Percentiles rank a stretch among this genome's conserved stretches.
Conservation (phyloP, 148 eudicot genomes). For the Camellia granthamiana region DNA sequence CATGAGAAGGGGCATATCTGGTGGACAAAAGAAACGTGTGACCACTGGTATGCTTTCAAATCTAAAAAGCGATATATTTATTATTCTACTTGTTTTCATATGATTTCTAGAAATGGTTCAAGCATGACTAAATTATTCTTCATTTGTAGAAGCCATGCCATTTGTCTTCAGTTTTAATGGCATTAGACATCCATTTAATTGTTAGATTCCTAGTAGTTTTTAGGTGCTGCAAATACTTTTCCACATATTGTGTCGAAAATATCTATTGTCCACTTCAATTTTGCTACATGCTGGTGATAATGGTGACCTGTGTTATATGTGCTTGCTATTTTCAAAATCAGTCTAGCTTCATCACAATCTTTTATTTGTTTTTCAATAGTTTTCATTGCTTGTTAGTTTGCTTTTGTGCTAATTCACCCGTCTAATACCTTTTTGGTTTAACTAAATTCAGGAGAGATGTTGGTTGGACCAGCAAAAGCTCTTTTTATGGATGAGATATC, state of each 20-base stretch:
- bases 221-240: too few species aligned
- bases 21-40: constrained; percentile 89
- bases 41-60: constrained; percentile 61
- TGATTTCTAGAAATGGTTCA: too few species aligned
- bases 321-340: neutral
- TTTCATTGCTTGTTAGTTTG: neutral
- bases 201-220: too few species aligned
- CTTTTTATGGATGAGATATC: constrained; percentile 80
- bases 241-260: too few species aligned
- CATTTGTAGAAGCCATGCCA: too few species aligned
- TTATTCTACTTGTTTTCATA: neutral
- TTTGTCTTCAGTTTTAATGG: too few species aligned
- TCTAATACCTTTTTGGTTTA: neutral
- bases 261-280: neutral
- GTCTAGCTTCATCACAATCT: neutral
- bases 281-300: neutral
- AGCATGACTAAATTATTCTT: too few species aligned
- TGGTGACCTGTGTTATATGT: neutral
- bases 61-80: neutral
- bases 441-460: constrained; percentile 66
- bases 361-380: neutral
- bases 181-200: too few species aligned
- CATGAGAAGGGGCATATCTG: constrained; percentile 86
- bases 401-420: neutral
- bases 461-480: constrained; percentile 75